phyloP scores from a whole-genome alignment of 495 filamentous ascomycete species.

The Penicillium egyptiacum region DNA sequence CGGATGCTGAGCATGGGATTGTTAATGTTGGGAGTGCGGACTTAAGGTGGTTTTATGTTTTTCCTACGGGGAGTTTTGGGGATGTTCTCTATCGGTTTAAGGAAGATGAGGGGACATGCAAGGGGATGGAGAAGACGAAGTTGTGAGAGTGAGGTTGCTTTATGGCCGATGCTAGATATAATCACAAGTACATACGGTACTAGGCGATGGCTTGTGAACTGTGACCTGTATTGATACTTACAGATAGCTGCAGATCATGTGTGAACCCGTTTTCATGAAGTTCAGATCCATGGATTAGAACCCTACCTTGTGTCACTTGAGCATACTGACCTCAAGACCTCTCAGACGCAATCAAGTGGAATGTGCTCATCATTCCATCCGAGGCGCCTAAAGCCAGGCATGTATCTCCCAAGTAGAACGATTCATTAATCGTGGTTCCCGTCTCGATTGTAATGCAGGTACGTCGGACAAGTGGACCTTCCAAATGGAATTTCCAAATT shows the following conservation, averaged over 20 bases:
- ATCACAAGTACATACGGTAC: too few species aligned
- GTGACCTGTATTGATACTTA: too few species aligned
- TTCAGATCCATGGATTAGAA: too few species aligned
- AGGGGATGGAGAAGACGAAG: conserved; percentile 9
- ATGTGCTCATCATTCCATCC: too few species aligned
- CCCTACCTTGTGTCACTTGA: too few species aligned
- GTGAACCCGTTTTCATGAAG: too few species aligned
- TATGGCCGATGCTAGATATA: neutral
- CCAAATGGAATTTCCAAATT: conserved; percentile 18
- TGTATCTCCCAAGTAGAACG: too few species aligned
- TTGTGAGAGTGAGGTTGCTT: conserved; percentile 1
- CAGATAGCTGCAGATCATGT: too few species aligned
- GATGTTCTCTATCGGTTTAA: conserved; percentile 39
- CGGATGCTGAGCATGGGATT: conserved; percentile 39
- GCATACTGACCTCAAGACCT: too few species aligned
- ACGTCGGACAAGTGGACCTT: conserved; percentile 2
- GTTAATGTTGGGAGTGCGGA: conserved; percentile 24
- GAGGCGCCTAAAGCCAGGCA: too few species aligned
- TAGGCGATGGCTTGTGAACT: too few species aligned
- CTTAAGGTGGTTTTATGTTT: conserved; percentile 42
- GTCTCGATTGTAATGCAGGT: neutral
- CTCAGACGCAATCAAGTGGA: too few species aligned
- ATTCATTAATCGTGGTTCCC: neutral
- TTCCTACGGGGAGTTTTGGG: conserved; percentile 31
- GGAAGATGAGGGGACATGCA: neutral